Base-by-base conservation (phyloP, 1,284 basidiomycete species). In the Boletellus deceptivus region DNA sequence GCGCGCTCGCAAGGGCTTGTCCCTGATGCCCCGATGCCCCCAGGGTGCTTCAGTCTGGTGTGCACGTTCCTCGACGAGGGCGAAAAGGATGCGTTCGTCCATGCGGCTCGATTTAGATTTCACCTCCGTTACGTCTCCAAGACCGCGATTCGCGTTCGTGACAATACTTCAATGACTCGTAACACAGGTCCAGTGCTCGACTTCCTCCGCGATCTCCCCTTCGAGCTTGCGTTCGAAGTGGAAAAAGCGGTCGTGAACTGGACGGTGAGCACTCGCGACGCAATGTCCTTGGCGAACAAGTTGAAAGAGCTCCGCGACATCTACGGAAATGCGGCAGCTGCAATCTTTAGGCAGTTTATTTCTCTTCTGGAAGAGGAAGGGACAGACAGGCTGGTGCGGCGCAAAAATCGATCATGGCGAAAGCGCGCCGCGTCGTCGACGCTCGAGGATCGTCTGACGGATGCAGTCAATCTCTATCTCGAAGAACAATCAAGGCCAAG, bases 171-270 rank as follows among this genome's bases (percentile, higher is more conserved):
- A 22, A 17, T 31, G 20, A 33, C 22, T 14, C 17, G 34, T 2
- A 31, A 25, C 16, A 8, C 47, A 16, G 16, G 22, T 16, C 20
- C 49, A 17, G 36, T 17, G 10, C 51, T 72, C n/a, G 49, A 60
- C 11, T 44, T 68, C 39, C 59, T 74, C 33, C 11, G 38, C 6
- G 40, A 52, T 1, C 45, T 75, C 1, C 59, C 63, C 2, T 75
- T 75, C 43, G 55, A 59, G 27, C 58, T 75, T 18, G 74, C 67
- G 9, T 74, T 75, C 44, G 71, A 75, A 49, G 55, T 69, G 4
- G 69, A 75, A 31, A 75, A 74, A 48, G 65, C 68, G 0, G 44
- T 72, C 16, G 53, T 52, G 34, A 62, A 57, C 41, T 65, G 60
- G 39, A 54, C 67, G 5, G 54, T 74, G 8, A 65, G 57, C 33